These are phyloP conservation scores for Fremontodendron californicum DNA, from an alignment of 345 rosid species.

Conservation along the genomic window DNA sequence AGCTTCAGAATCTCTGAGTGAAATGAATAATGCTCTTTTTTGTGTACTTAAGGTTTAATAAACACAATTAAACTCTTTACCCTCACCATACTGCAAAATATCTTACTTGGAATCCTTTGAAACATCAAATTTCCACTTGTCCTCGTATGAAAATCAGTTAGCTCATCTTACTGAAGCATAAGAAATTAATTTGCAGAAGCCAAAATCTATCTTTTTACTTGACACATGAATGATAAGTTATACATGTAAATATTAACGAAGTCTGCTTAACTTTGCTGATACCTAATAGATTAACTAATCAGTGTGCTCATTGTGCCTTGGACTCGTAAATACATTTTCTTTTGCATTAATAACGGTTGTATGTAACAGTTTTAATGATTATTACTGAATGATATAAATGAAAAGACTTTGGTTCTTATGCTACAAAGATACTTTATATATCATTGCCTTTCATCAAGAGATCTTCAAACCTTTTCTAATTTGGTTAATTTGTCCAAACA, in stretches of 20 bases:
- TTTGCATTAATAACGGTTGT: not conserved
- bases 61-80: not conserved
- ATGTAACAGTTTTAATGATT: too few relatives aligned
- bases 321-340: not conserved
- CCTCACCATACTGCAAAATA: not conserved
- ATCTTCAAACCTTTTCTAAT: not conserved
- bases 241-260: not conserved
- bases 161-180: not conserved
- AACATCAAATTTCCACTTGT: not conserved
- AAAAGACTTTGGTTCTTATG: not conserved
- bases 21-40: not conserved
- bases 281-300: not conserved
- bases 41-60: not conserved
- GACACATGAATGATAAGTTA: not conserved
- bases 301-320: not conserved
- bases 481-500: not conserved
- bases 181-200: not conserved
- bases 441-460: not conserved
- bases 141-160: not conserved
- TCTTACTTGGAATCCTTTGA: not conserved
- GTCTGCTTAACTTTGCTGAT: not conserved
- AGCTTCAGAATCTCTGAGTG: slow-evolving; percentile 13
- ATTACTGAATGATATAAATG: not conserved
- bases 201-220: not conserved
- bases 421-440: not conserved